Evolutionary conservation across 2,329 filamentous ascomycete genomes (phyloP).

Genomic region (Fusarium acutatum): DNA sequence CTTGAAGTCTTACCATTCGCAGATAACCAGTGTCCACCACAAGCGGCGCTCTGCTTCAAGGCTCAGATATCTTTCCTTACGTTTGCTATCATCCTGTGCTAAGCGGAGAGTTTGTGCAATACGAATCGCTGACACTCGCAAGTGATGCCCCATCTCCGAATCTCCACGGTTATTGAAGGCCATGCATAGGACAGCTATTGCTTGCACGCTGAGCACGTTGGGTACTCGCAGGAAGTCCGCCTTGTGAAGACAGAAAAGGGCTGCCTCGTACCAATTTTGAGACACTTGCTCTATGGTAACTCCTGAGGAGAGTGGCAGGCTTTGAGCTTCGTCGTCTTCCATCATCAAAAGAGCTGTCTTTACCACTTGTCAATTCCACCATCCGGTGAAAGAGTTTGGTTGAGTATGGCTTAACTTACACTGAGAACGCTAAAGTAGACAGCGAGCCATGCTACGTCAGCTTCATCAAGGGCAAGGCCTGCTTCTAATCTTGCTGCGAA

Average conservation of each 20-base stretch:
- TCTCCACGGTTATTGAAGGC: neutral
- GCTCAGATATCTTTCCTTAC: rapidly evolving
- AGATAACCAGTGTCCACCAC: neutral
- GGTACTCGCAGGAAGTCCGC: neutral
- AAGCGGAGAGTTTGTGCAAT: neutral
- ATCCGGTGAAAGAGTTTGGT: rapidly evolving
- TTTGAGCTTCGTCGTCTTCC: neutral
- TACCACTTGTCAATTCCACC: rapidly evolving
- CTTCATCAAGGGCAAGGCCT: neutral
- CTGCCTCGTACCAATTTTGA: neutral
- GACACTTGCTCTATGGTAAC: neutral
- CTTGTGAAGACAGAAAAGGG: neutral
- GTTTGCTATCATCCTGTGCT: neutral
- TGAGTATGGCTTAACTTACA: neutral
- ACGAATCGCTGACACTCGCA: neutral
- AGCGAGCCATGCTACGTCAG: neutral
- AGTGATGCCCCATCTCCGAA: neutral
- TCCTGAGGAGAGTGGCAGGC: neutral
- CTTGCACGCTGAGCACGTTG: neutral
- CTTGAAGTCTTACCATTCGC: neutral
- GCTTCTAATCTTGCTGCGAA: neutral
- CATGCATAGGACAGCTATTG: neutral
- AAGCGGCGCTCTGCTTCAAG: neutral
- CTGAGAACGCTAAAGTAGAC: neutral
- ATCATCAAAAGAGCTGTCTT: neutral